Conservation (phyloP, 164 flowering plant genomes). For the Platanus orientalis region DNA sequence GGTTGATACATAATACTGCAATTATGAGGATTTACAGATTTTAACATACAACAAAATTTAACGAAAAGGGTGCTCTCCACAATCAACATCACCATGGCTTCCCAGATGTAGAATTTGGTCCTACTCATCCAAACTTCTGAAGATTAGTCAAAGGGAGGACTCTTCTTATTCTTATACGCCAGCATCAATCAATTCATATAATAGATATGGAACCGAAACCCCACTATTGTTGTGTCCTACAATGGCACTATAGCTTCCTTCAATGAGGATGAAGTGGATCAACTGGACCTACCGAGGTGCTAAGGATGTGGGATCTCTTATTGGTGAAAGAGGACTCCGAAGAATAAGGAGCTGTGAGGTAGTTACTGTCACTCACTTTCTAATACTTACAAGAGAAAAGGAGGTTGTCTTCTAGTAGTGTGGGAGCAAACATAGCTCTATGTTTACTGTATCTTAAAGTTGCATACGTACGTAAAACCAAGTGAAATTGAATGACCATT, state of each 20-base stretch:
- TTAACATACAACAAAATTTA: slow-evolving; percentile 11
- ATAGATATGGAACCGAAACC: slow-evolving; percentile 41
- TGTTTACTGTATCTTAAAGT: too few species aligned
- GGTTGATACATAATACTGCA: slow-evolving; percentile 52
- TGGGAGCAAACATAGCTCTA: too few species aligned
- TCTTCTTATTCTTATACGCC: slow-evolving; percentile 77
- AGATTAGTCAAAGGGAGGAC: slow-evolving; percentile 43
- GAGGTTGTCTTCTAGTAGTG: slow-evolving; percentile 68
- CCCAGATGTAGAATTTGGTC: slow-evolving; percentile 42
- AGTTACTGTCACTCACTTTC: slow-evolving; percentile 88
- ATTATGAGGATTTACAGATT: slow-evolving; percentile 55
- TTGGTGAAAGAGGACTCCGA: slow-evolving; percentile 75
- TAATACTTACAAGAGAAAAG: slow-evolving; percentile 77
- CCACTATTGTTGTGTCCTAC: slow-evolving; percentile 74
- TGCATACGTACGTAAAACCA: too few species aligned
- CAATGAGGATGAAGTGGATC: slow-evolving; percentile 68
- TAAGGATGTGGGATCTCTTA: slow-evolving; percentile 94
- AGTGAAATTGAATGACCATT: too few species aligned
- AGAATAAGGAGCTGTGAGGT: slow-evolving; percentile 51
- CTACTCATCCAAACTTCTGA: slow-evolving; percentile 40
- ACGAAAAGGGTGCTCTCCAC: slow-evolving; percentile 13
- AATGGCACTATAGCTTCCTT: slow-evolving; percentile 67
- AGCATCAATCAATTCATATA: slow-evolving; percentile 70
- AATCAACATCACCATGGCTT: slow-evolving; percentile 52
- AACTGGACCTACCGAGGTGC: slow-evolving; percentile 59